A percentile compares a stretch with the other conserved stretches of the same genome.
These are phyloP conservation scores for Fusarium devonianum DNA, from an alignment of 2,329 filamentous ascomycete genomes.

Conservation along the genomic window DNA sequence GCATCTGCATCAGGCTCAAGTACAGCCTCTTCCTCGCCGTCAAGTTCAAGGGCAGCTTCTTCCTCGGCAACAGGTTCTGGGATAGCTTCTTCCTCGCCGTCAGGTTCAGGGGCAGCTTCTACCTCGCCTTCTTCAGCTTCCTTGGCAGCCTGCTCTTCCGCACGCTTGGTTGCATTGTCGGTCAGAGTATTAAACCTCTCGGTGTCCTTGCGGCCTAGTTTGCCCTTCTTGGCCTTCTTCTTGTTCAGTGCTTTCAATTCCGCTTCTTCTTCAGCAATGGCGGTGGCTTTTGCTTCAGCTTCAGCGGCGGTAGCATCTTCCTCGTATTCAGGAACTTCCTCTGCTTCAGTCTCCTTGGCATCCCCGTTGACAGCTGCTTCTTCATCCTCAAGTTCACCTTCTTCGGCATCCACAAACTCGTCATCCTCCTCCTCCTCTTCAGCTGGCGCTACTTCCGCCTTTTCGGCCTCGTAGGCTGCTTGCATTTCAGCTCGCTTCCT, in stretches of 20 bases:
- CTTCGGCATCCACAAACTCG: conserved; percentile 7
- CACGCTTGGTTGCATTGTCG: conserved; percentile 15
- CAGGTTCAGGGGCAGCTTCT: conserved; percentile 50
- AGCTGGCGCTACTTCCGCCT: conserved; percentile 25
- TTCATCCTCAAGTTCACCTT: conserved; percentile 3
- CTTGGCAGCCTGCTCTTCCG: conserved; percentile 10
- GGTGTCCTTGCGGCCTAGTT: conserved; percentile 34
- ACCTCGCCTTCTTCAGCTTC: conserved; percentile 38
- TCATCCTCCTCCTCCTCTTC: conserved; percentile 9
- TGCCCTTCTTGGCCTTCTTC: conserved; percentile 47
- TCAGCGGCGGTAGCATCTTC: conserved; percentile 45
- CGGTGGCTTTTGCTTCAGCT: conserved; percentile 18
- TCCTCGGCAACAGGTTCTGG: conserved; percentile 36
- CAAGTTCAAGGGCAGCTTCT: no score
- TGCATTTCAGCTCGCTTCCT: conserved; percentile 39
- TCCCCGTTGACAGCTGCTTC: conserved; percentile 14
- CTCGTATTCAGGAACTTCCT: conserved; percentile 3
- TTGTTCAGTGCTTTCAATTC: conserved; percentile 52
- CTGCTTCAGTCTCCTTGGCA: conserved; percentile 42
- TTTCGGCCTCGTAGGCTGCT: conserved; percentile 38
- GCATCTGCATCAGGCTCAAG: conserved; percentile 5
- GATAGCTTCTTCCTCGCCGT: conserved; percentile 36
- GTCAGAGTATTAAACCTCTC: conserved; percentile 26
- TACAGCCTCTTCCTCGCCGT: conserved; percentile 25
- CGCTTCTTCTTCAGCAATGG: conserved; percentile 48